These are phyloP conservation scores for Phoenix roebelenii DNA, from an alignment of 176 grass and related monocot species.

Conservation along the genomic window DNA sequence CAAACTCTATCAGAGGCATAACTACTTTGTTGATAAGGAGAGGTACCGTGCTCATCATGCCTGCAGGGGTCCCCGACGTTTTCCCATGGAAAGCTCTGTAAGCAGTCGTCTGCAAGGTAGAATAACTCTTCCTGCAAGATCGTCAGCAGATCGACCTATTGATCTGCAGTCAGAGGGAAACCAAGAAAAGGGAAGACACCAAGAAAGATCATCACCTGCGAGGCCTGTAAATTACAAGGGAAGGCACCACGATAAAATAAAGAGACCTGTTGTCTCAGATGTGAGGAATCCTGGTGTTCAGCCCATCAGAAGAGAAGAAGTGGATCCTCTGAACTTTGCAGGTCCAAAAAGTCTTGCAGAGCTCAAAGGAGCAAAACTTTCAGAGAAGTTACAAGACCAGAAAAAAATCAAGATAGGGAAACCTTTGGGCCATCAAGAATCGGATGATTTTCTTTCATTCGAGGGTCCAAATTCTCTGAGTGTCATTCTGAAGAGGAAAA, in stretches of 20 bases:
- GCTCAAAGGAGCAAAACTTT: slow-evolving; percentile 5
- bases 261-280: slow-evolving; percentile 14
- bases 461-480: slow-evolving; percentile 48
- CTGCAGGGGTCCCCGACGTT: not conserved
- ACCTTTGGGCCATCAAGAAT: slow-evolving; percentile 1
- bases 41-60: not conserved
- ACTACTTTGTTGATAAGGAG: slow-evolving; percentile 20
- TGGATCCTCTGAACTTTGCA: not conserved
- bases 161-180: slow-evolving; percentile 25
- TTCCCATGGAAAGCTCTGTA: slow-evolving; percentile 1
- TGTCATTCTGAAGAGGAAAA: slow-evolving; percentile 55
- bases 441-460: slow-evolving; percentile 28
- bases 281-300: slow-evolving; percentile 5
- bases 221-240: slow-evolving; percentile 23
- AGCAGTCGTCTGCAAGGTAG: slow-evolving; percentile 34
- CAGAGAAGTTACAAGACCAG: slow-evolving; percentile 13
- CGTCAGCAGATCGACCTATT: slow-evolving; percentile 13
- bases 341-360: slow-evolving; percentile 6
- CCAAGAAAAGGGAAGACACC: slow-evolving; percentile 4
- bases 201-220: slow-evolving; percentile 30
- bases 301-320: not conserved
- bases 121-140: slow-evolving; percentile 36
- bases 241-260: slow-evolving; percentile 47
- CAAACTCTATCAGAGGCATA: not conserved
- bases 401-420: not conserved